Evolutionary conservation across 768 basidiomycete species (phyloP).

Genomic region (Mycena leptocephala): DNA sequence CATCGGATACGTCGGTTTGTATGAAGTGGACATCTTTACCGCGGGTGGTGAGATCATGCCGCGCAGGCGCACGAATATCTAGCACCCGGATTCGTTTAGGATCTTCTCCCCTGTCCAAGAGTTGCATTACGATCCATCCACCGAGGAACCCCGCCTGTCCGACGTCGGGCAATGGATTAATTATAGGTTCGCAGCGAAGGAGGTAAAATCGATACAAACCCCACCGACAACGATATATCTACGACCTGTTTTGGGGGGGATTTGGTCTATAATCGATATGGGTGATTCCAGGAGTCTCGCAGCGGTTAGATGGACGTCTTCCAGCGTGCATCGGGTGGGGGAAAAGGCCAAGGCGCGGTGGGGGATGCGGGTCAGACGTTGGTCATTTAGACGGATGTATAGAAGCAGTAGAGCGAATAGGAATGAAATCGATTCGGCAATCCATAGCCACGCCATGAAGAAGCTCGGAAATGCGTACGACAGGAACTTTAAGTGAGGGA

Average conservation of each 20-base stretch:
- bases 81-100: conserved; percentile 75
- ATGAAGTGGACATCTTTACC: conserved; percentile 70
- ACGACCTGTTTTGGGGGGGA: conserved; percentile 81
- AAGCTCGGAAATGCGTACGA: neutral
- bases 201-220: conserved; percentile 52
- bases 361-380: conserved; percentile 67
- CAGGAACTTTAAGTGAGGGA: neutral
- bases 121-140: conserved; percentile 82
- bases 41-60: conserved; percentile 67
- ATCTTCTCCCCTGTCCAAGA: conserved; percentile 81
- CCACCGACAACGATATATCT: conserved; percentile 86
- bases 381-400: conserved; percentile 71
- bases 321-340: conserved; percentile 64
- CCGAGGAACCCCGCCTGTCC: conserved; percentile 81
- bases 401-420: conserved; percentile 30
- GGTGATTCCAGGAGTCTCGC: conserved; percentile 51
- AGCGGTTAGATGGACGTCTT: conserved; percentile 58
- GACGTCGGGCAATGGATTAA: conserved; percentile 32
- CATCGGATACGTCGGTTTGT: conserved; percentile 72
- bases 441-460: conserved; percentile 13
- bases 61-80: conserved; percentile 76
- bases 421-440: neutral
- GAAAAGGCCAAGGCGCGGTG: conserved; percentile 64
- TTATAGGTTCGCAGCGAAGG: conserved; percentile 47
- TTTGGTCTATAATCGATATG: conserved; percentile 57